Base-by-base conservation (phyloP, 1,284 basidiomycete genomes). In the Microbotryomycetes sp. region DNA sequence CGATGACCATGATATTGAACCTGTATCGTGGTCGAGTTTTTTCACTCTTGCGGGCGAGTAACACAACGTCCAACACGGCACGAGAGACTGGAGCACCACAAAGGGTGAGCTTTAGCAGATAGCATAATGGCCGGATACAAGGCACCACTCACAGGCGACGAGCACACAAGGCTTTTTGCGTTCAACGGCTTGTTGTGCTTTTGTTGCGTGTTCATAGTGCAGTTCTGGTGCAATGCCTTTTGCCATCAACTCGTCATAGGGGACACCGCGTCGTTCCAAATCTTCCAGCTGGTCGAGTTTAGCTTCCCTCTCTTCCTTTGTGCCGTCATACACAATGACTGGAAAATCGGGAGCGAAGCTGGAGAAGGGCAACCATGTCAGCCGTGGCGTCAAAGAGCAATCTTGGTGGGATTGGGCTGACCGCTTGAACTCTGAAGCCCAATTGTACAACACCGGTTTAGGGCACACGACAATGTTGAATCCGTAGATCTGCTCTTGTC, bases 381-480 rank as follows among this genome's bases (percentile, higher is more conserved):
- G 14, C 30, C 30, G 25, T 7, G 32, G 32, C 50, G 2, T 12
- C 19, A 28, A 32, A 52, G n/a, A n/a, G n/a, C n/a, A n/a, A n/a
- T n/a, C n/a, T n/a, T n/a, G n/a, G n/a, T n/a, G n/a, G n/a, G n/a
- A n/a, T n/a, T n/a, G n/a, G n/a, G n/a, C 54, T 23, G 7, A 62
- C 66, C 25, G 42, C 14, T 49, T 49, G 47, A 65, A 59, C 57
- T 69, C 67, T 31, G 46, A n/a, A 14, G 47, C 51, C 67, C 67
- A 69, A 48, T 67, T 67, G 51, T 47, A 48, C 1, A 65, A 45
- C 25, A 69, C 65, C 2, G 67, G 48, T 25, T 60, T 64, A 5
- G 66, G 66, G 4, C 55, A 31, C 67, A 97, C 85, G 73, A 97
- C 91, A 23, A 97, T 82, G 77, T 96, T 91, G 1, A 92, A 92